Evolutionary conservation across 1,284 basidiomycete genomes (phyloP), one percentile per base, ranked within the genome.

Genomic region (Melampsora larici-populina): DNA sequence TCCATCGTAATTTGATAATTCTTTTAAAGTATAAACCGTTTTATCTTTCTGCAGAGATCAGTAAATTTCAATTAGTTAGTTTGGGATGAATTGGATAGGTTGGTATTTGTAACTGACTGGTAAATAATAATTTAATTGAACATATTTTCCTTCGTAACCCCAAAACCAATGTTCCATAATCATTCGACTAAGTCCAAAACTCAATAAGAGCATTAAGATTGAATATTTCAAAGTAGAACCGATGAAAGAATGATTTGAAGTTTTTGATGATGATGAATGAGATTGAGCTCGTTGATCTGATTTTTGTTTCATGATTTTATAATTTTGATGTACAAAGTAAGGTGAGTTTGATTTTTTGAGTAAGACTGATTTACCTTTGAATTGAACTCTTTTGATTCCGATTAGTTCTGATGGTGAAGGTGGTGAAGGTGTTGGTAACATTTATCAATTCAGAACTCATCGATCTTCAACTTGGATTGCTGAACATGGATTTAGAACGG

Each of bases 291-390:
- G 55, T 24, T n/a, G 26, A 6, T 58, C 18, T 58, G 55, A 9
- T 24, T 6, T 9, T 58, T 58, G 7, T 29, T 58, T 58, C 55
- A 58, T 66, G n/a, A 46, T 46, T 40, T 74, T 66, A 46, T 75
- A 64, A 0, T 64, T 40, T 46, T 75, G 73, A 80, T 85, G 92
- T 89, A 88, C 88, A 69, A 93, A 87, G 84, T 92, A 93, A 26
- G 92, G 92, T 79, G 87, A 86, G 84, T 93, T 93, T 48, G 92
- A 90, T 74, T 87, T 84, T 85, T 92, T 93, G 79, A 88, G 88
- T 49, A 89, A 87, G 60, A 93, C 91, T 87, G 88, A 87, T 80
- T 60, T 67, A 2, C 73, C 64, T 40, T 75, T 75, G 65, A 75
- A 75, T 13, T 58, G 40, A 8, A 75, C 73, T 64, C 33, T 31